Base-by-base conservation (phyloP, 2,329 filamentous ascomycete genomes). In the Paracamarosporium sp. region DNA sequence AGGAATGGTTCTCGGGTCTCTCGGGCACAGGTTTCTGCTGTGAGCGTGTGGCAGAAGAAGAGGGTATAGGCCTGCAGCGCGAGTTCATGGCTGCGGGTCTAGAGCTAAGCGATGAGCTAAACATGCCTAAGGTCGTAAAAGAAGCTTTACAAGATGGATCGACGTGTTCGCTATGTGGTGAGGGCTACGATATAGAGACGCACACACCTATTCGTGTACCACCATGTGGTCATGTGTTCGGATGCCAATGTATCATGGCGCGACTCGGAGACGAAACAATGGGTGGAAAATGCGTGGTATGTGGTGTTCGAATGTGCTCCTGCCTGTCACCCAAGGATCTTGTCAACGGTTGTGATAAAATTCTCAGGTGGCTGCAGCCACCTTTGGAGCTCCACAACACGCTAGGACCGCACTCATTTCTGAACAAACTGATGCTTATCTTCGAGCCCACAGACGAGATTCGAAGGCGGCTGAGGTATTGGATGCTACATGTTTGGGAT, bases 201-300 rank as follows among this genome's bases (percentile, higher is more conserved):
- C 44, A 24, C 38, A 25, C 24, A 27, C 36, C 17, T 8, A 12
- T 22, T 20, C 43, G 6, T 4, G 27, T 20, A 50, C 57, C 50
- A 24, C 24, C 27, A 3, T 57, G 57, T 35, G 31, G 45, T n/a
- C 50, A 60, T 30, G 22, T 57, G 3, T 57, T 57, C 25, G 54
- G 57, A 31, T 52, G 57, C 36, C 20, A 17, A 6, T 57, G 57
- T 27, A 8, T 55, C 1, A 17, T 12, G 15, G 25, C 50, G 9
- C 50, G 36, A 40, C 55, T 60, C 3, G 12, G 4, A 36, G 15
- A 17, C 3, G 15, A 8, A n/a, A n/a, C 35, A 36, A 15, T 12
- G 17, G 35, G 17, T 17, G 35, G 13, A 5, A 36, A n/a, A 8
- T 36, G 35, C n/a, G 12, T 5, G 31, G 15, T 15, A 12, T 35